A percentile compares a stretch with the other conserved stretches of the same genome.
Conservation (phyloP, 768 basidiomycete genomes). For the Russula sp. region DNA sequence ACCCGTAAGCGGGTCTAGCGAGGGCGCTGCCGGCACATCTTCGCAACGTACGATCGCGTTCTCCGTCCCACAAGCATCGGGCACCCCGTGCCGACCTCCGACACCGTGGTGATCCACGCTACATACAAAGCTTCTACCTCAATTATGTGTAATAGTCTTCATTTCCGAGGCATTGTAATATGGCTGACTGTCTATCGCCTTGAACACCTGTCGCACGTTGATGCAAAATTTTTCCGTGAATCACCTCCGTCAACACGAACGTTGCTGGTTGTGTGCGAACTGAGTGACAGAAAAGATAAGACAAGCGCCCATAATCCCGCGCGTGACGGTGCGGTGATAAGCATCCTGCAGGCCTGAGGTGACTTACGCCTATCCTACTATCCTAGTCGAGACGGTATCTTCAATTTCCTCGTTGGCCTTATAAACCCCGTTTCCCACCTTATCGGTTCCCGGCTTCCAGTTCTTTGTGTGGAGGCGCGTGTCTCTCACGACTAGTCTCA, state of each 20-base stretch:
- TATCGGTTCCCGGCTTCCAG: neutral
- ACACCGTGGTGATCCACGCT: neutral
- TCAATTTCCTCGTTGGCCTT: neutral
- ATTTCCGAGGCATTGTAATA: neutral
- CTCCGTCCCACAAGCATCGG: conserved; percentile 1
- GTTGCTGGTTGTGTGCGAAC: conserved; percentile 6
- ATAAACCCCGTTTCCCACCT: neutral
- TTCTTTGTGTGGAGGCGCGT: neutral
- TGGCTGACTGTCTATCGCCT: neutral
- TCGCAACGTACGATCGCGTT: conserved; percentile 9
- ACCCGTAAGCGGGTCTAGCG: neutral
- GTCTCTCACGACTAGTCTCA: neutral
- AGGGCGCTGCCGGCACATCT: conserved; percentile 2
- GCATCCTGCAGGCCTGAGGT: neutral
- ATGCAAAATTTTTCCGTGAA: neutral
- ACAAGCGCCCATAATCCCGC: conserved; percentile 4
- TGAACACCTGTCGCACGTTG: neutral
- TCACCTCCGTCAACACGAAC: neutral
- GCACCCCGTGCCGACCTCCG: neutral
- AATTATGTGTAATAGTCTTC: neutral
- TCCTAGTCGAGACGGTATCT: neutral
- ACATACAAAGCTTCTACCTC: neutral
- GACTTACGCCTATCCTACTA: neutral
- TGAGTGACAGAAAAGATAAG: neutral
- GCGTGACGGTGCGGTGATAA: conserved; percentile 4